Evolutionary conservation across 495 filamentous ascomycete genomes (phyloP).

Genomic region (Hypoxylon fuscum): DNA sequence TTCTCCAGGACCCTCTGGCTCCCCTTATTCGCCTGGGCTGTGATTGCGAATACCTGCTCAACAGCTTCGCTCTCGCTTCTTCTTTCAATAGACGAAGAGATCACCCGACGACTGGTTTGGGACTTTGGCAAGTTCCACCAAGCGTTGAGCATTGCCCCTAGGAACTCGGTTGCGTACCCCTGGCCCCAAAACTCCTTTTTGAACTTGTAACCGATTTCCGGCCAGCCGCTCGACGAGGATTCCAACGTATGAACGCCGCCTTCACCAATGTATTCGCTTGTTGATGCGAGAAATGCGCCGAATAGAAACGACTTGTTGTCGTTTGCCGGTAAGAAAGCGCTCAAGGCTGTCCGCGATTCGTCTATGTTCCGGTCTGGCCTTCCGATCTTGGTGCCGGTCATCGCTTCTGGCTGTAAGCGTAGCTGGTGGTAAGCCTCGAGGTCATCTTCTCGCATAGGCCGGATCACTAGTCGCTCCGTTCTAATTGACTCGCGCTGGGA

Average conservation of each 20-base stretch:
- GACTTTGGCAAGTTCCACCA: slow-evolving; percentile 5
- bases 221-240: slow-evolving; percentile 19
- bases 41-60: slow-evolving; percentile 21
- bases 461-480: slow-evolving; percentile 56
- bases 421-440: slow-evolving; percentile 46
- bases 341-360: slow-evolving; percentile 45
- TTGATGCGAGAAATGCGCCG: slow-evolving; percentile 49
- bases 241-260: slow-evolving; percentile 46
- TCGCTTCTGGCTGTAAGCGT: slow-evolving; percentile 58
- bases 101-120: too few species aligned
- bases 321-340: slow-evolving; percentile 35
- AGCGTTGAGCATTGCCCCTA: slow-evolving; percentile 13
- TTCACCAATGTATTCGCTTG: slow-evolving; percentile 51
- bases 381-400: slow-evolving; percentile 50
- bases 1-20: slow-evolving; percentile 28
- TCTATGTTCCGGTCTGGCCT: slow-evolving; percentile 47
- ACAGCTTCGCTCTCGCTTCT: background rate
- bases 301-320: slow-evolving; percentile 49
- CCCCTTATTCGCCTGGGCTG: slow-evolving; percentile 5
- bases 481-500: slow-evolving; percentile 34
- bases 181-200: slow-evolving; percentile 27
- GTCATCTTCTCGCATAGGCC: slow-evolving; percentile 46
- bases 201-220: slow-evolving; percentile 22
- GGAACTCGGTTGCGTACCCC: slow-evolving; percentile 22
- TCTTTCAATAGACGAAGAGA: slow-evolving; percentile 25